phyloP scores from a whole-genome alignment of 306 rosid species.

The Nissolia schottii region DNA sequence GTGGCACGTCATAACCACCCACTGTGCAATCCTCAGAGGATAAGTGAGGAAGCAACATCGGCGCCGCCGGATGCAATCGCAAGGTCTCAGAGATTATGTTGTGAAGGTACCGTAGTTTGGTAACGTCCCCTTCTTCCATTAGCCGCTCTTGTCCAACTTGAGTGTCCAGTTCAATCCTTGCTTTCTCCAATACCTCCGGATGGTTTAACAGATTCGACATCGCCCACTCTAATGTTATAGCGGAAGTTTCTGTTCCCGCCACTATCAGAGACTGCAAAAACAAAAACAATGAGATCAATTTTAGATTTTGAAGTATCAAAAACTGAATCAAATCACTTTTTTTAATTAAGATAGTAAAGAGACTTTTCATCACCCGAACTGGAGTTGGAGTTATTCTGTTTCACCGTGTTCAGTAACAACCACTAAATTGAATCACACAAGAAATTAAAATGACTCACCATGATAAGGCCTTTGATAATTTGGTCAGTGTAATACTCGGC shows the following conservation, averaged over 20 bases:
- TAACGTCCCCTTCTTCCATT: constrained; percentile 39
- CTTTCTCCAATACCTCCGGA: constrained; percentile 41
- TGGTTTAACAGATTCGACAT: constrained; percentile 47
- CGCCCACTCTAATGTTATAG: constrained; percentile 57
- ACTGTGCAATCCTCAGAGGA: constrained; percentile 40
- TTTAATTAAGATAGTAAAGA: too few species aligned
- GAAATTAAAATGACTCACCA: constrained; percentile 37
- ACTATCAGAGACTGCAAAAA: constrained; percentile 37
- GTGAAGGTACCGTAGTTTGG: constrained; percentile 46
- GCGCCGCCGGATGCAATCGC: constrained; percentile 33
- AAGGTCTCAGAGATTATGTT: constrained; percentile 43
- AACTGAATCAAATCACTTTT: too few species aligned
- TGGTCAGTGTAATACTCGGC: constrained; percentile 56
- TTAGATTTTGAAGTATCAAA: too few species aligned
- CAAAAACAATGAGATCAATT: too few species aligned
- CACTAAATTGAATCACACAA: too few species aligned
- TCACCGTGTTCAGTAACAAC: too few species aligned
- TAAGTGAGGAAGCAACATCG: constrained; percentile 43
- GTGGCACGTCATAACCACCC: constrained; percentile 43
- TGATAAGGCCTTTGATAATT: constrained; percentile 54
- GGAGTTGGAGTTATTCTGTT: too few species aligned
- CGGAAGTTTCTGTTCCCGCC: constrained; percentile 60
- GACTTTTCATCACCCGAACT: too few species aligned
- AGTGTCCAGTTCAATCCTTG: constrained; percentile 37
- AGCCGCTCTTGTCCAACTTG: constrained; percentile 36